Conservation (phyloP, 148 eudicot species). For the Drosera capensis region DNA sequence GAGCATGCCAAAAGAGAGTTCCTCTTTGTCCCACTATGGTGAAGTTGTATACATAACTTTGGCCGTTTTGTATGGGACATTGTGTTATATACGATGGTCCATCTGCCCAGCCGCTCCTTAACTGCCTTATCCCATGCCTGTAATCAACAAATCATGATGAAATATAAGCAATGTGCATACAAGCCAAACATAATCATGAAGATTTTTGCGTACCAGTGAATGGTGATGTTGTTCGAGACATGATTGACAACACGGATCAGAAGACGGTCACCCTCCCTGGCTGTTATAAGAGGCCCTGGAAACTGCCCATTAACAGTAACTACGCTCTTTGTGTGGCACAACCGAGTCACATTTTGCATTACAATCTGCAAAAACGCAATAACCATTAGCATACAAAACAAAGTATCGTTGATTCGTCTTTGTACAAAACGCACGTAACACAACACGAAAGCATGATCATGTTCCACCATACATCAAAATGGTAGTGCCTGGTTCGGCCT, state of each 20-base stretch:
- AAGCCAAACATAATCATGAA: too few relatives aligned
- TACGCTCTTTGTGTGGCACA: constrained; percentile 42
- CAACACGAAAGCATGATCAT: too few relatives aligned
- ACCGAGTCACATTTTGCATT: constrained; percentile 32
- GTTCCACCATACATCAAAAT: too few relatives aligned
- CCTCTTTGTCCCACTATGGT: constrained; percentile 43
- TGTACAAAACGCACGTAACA: too few relatives aligned
- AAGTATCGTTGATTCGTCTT: too few relatives aligned
- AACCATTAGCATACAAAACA: too few relatives aligned
- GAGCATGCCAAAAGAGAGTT: constrained; percentile 45
- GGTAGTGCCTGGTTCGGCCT: too few relatives aligned
- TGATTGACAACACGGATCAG: constrained; percentile 25
- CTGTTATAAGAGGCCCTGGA: constrained; percentile 39
- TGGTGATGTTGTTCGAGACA: constrained; percentile 26
- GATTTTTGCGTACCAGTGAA: constrained; percentile 41
- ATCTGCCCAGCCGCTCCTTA: constrained; percentile 50
- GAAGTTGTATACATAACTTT: constrained; percentile 40
- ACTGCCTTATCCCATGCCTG: constrained; percentile 45
- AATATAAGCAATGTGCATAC: background rate
- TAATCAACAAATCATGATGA: background rate
- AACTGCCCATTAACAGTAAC: constrained; percentile 37
- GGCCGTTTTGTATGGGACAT: constrained; percentile 51
- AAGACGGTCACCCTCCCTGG: constrained; percentile 37
- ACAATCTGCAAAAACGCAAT: constrained; percentile 19
- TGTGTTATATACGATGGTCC: constrained; percentile 52